A percentile compares a stretch with the other conserved stretches of the same genome.
Evolutionary conservation across 1,284 basidiomycete genomes (phyloP).

Genomic region (Apiotrichum brassicae): DNA sequence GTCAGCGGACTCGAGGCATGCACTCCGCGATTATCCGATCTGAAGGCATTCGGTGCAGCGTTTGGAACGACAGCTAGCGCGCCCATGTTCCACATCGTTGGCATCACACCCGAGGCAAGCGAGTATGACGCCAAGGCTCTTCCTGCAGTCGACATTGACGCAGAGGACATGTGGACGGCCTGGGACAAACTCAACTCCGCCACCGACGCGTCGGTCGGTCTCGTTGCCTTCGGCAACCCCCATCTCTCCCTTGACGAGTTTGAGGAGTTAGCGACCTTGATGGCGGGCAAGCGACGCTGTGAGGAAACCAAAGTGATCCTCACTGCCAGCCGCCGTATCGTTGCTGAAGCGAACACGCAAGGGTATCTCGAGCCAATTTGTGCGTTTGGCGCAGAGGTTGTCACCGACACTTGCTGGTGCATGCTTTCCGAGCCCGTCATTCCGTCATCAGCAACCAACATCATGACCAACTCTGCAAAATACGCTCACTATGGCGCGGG

Average conservation of each 20-base stretch:
- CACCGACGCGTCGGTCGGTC: background rate
- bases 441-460: background rate
- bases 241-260: conserved; percentile 12
- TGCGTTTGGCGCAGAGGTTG: conserved; percentile 4
- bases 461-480: conserved; percentile 11
- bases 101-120: conserved; percentile 10
- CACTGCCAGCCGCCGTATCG: conserved; percentile 5
- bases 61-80: conserved; percentile 8
- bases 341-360: background rate
- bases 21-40: background rate
- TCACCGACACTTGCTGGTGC: conserved; percentile 15
- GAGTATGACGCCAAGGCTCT: background rate
- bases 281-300: background rate
- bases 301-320: background rate
- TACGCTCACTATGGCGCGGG: conserved; percentile 15
- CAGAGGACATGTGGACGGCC: background rate
- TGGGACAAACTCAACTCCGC: conserved; percentile 11
- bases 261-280: conserved; percentile 3
- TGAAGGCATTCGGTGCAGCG: conserved; percentile 13
- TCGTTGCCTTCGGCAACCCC: conserved; percentile 13
- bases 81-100: conserved; percentile 14
- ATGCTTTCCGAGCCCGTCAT: conserved; percentile 7
- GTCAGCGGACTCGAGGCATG: conserved; percentile 7
- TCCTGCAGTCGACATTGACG: background rate
- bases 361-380: conserved; percentile 1